Base-by-base conservation (phyloP, 176 grass and related monocot genomes). In the Juncus effusus region DNA sequence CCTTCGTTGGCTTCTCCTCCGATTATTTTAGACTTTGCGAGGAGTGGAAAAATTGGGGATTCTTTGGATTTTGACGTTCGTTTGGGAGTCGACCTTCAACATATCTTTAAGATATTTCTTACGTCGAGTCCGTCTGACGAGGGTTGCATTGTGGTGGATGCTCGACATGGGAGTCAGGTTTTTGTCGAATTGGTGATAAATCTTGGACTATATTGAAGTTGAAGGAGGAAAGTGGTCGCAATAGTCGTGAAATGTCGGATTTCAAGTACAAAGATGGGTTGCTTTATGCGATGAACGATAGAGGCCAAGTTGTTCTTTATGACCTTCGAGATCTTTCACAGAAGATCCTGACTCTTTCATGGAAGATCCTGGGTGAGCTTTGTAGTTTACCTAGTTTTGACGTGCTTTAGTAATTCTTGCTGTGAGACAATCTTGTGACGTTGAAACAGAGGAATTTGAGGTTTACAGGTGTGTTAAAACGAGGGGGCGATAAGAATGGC, bases 1-100 rank as follows among this genome's bases (percentile, higher is more conserved):
- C 67, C 51, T 70, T 56, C 66, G 3, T 40, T 71, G 52, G 37
- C 39, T 56, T 28, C 35, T 38, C 51, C 66, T 69, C 66, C 66
- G 28, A 39, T 36, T 3, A 10, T 40, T 56, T 54, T 12, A 36
- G 51, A 4, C 10, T 15, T 6, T 36, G 13, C 64, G 16, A 3
- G 13, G 13, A 10, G 12, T 40, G 56, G 56, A 58, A 39, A 2
- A 3, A 45, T 3, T 4, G 37, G 56, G 53, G 16, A 54, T n/a
- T n/a, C n/a, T 58, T 3, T 9, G 41, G 3, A 1, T 3, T 51
- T 28, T 12, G 7, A 40, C n/a, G n/a, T n/a, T n/a, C n/a, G n/a
- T n/a, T n/a, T n/a, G n/a, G n/a, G n/a, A n/a, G n/a, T n/a, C n/a
- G n/a, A n/a, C n/a, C n/a, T n/a, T n/a, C n/a, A n/a, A n/a, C n/a